A percentile compares a stretch with the other conserved stretches of the same genome.
Conservation (phyloP, 2,329 filamentous ascomycete genomes). For the Cercospora canescens region DNA sequence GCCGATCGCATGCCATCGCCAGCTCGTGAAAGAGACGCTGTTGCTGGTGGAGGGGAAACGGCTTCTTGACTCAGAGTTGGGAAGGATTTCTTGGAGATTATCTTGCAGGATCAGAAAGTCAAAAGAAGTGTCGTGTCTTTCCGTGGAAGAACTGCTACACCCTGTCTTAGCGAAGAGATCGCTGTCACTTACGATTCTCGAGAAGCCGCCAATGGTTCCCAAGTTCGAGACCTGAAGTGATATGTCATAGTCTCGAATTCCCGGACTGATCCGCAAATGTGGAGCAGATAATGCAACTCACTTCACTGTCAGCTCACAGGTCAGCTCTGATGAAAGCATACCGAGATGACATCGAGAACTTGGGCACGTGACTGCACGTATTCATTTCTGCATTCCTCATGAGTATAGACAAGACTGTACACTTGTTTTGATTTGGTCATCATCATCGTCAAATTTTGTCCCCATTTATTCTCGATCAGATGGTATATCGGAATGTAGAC, state of each 20-base stretch:
- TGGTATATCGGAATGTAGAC: background rate
- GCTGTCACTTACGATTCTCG: background rate
- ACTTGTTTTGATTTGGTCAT: background rate
- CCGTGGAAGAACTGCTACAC: background rate
- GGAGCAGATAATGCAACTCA: background rate
- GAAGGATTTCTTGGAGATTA: background rate
- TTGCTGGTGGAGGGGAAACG: background rate
- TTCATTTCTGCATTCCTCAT: background rate
- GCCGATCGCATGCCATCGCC: background rate
- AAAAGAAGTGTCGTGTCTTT: background rate
- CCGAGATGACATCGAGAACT: background rate
- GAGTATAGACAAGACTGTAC: conserved; percentile 1
- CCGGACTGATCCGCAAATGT: background rate
- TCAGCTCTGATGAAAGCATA: background rate
- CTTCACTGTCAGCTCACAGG: background rate
- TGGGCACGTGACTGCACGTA: background rate
- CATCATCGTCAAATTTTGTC: background rate
- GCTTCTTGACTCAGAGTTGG: background rate
- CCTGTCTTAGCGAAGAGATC: background rate
- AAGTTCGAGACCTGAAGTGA: background rate
- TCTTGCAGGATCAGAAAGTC: background rate
- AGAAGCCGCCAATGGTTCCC: background rate
- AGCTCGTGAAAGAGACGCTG: background rate
- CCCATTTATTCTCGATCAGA: background rate
- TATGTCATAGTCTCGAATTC: background rate